Conservation (phyloP, 371 early-diverging fungal species). For the Cokeromyces recurvatus region DNA sequence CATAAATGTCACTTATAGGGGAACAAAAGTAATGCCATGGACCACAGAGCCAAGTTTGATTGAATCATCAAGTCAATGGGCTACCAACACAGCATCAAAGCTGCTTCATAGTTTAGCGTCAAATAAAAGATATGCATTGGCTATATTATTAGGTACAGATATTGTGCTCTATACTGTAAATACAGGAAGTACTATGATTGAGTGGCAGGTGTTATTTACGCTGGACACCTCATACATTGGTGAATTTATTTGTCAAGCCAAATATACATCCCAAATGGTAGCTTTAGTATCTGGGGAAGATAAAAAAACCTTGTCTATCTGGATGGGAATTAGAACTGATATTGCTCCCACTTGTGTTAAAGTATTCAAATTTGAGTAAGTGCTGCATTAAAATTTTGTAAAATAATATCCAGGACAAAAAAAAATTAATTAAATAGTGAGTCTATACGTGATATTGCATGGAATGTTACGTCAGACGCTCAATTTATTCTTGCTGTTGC, state of each 20-base stretch:
- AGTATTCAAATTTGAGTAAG: conserved; percentile 24
- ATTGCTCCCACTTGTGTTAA: conserved; percentile 18
- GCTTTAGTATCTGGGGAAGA: conserved; percentile 16
- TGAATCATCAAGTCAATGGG: conserved; percentile 14
- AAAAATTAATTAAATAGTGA: conserved; percentile 10
- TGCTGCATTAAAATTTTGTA: background rate
- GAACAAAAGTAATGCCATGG: conserved; percentile 10
- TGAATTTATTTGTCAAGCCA: conserved; percentile 2
- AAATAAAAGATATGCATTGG: conserved; percentile 4
- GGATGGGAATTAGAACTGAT: conserved; percentile 32
- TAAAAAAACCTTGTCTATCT: conserved; percentile 21
- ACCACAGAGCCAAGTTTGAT: background rate
- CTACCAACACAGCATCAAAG: conserved; percentile 18
- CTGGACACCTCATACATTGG: conserved; percentile 11
- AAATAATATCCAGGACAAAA: background rate
- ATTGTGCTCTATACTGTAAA: conserved; percentile 16
- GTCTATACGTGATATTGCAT: conserved; percentile 53
- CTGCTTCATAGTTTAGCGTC: conserved; percentile 13
- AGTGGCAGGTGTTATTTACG: conserved; percentile 24
- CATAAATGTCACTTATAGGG: conserved; percentile 7
- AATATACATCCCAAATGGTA: conserved; percentile 10
- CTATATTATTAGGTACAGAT: conserved; percentile 4
- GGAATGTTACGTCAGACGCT: conserved; percentile 72
- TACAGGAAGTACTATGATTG: background rate
- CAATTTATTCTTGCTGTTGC: conserved; percentile 68